Percentiles rank a stretch among this genome's conserved stretches.
Conservation (phyloP, 495 filamentous ascomycete species). For the Penicillium turbatum region DNA sequence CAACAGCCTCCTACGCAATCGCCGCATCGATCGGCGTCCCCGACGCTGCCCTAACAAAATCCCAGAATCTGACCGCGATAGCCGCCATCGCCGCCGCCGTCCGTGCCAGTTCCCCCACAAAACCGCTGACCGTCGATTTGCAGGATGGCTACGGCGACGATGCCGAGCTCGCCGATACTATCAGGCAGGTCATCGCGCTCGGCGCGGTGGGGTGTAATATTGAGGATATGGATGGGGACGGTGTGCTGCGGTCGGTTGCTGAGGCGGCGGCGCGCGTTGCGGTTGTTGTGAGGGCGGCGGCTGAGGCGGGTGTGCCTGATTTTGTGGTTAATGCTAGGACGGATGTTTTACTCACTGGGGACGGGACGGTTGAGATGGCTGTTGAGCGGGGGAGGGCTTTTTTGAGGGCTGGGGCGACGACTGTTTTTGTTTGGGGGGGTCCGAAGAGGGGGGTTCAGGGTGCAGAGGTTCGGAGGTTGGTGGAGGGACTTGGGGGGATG, state of each 20-base stretch:
- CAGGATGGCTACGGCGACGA: conserved; percentile 50
- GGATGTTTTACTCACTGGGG: conserved; percentile 34
- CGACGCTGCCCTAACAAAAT: conserved; percentile 41
- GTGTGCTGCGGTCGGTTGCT: conserved; percentile 26
- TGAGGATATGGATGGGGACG: conserved; percentile 43
- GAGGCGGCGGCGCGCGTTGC: conserved; percentile 39
- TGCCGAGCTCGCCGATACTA: conserved; percentile 32
- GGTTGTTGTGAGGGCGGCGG: conserved; percentile 28
- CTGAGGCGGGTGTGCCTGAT: conserved; percentile 39
- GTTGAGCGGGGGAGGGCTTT: conserved; percentile 42
- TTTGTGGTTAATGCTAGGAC: conserved; percentile 50
- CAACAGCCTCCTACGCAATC: conserved; percentile 51
- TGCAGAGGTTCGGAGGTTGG: conserved; percentile 35
- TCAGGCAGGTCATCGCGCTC: conserved; percentile 34
- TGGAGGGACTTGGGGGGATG: conserved; percentile 28
- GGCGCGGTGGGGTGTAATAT: conserved; percentile 51
- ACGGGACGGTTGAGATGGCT: conserved; percentile 35
- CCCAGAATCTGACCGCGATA: conserved; percentile 60
- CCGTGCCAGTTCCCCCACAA: conserved; percentile 13
- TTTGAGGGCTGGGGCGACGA: conserved; percentile 42
- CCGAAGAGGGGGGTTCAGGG: conserved; percentile 25
- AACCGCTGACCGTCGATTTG: conserved; percentile 47
- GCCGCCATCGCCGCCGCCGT: conserved; percentile 73
- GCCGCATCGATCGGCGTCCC: conserved; percentile 37
- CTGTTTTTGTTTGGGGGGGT: conserved; percentile 49